Conservation (phyloP, 1,284 basidiomycete genomes). For the Schizophyllum commune region DNA sequence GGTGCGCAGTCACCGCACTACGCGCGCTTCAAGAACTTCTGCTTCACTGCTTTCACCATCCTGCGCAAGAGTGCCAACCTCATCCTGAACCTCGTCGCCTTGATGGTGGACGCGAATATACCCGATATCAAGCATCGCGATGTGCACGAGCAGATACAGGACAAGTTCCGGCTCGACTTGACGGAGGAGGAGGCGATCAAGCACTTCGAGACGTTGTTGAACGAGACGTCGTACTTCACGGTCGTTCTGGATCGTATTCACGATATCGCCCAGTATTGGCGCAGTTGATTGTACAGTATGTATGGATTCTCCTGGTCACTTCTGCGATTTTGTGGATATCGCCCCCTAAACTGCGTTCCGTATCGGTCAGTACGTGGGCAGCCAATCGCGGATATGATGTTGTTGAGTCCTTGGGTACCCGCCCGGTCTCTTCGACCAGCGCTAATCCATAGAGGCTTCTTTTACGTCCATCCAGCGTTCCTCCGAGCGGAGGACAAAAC, state of each 20-base stretch:
- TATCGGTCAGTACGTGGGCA: no score
- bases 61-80: constrained; percentile 97
- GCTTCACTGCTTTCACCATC: constrained; percentile 94
- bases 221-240: constrained; percentile 93
- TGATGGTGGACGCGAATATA: constrained; percentile 98
- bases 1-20: constrained; percentile 91
- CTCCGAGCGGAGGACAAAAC: not conserved
- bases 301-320: not conserved
- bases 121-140: constrained; percentile 95
- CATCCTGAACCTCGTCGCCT: constrained; percentile 90
- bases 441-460: not conserved
- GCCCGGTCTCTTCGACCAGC: not conserved
- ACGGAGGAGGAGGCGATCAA: constrained; percentile 96
- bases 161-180: constrained; percentile 92
- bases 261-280: constrained; percentile 79
- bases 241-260: constrained; percentile 91
- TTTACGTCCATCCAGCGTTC: no score
- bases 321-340: not conserved
- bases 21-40: constrained; percentile 90
- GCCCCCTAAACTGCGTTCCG: no score
- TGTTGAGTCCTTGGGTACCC: not conserved
- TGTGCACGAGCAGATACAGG: constrained; percentile 83
- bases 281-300: constrained; percentile 34
- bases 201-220: constrained; percentile 89
- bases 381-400: no score